Percentiles rank a stretch among this genome's conserved stretches.
Evolutionary conservation across 768 basidiomycete species (phyloP).

Genomic region (Gyrodon lividus): DNA sequence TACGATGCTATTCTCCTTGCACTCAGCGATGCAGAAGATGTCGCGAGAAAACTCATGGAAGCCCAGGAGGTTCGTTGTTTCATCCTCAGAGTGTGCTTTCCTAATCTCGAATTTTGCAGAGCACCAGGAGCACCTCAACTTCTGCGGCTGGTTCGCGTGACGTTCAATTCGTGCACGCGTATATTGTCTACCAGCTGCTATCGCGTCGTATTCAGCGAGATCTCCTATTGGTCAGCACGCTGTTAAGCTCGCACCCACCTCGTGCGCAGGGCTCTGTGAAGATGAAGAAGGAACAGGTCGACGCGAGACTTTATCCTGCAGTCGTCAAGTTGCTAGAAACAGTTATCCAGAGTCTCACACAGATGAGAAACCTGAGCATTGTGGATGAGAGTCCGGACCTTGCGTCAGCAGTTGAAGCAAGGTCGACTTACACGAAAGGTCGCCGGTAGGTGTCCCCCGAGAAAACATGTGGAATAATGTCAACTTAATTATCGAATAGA

Average conservation of each 20-base stretch:
- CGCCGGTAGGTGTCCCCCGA: slow-evolving; percentile 50
- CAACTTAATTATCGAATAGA: slow-evolving; percentile 35
- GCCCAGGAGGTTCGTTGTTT: slow-evolving; percentile 66
- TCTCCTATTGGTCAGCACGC: slow-evolving; percentile 69
- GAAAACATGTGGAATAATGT: background rate
- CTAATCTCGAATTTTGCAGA: slow-evolving; percentile 30
- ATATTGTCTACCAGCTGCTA: slow-evolving; percentile 84
- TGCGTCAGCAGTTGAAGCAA: slow-evolving; percentile 71
- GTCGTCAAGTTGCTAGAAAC: slow-evolving; percentile 88
- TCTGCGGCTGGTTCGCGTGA: slow-evolving; percentile 57
- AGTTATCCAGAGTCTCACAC: slow-evolving; percentile 77
- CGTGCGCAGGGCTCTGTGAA: slow-evolving; percentile 25
- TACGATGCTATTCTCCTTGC: slow-evolving; percentile 85
- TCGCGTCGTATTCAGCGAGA: slow-evolving; percentile 88
- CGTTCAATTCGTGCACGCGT: slow-evolving; percentile 82
- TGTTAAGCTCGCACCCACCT: slow-evolving; percentile 46
- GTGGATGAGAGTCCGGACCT: slow-evolving; percentile 89
- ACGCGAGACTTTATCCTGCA: slow-evolving; percentile 76
- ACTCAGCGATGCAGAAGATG: slow-evolving; percentile 86
- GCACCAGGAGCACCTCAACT: slow-evolving; percentile 39
- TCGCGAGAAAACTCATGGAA: slow-evolving; percentile 76
- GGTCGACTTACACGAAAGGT: slow-evolving; percentile 72
- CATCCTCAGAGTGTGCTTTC: background rate
- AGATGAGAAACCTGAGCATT: slow-evolving; percentile 79
- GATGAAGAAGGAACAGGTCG: slow-evolving; percentile 49